These are phyloP conservation scores for Saccharomyces mikatae DNA, from an alignment of 805 yeast genomes.

Conservation along the genomic window DNA sequence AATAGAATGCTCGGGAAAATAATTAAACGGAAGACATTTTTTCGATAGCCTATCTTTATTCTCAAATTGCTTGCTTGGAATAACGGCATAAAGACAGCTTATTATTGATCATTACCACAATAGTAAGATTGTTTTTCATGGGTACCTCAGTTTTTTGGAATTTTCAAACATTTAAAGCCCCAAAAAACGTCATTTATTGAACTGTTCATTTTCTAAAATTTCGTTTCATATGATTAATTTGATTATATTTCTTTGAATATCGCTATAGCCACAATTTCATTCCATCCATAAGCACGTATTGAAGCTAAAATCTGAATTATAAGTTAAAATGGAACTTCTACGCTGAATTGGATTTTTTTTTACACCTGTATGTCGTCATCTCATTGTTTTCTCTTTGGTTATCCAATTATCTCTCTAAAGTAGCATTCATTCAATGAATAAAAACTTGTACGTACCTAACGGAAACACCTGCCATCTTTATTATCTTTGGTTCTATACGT, in stretches of 20 bases:
- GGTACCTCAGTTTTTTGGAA: too few species aligned
- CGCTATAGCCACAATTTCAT: not conserved
- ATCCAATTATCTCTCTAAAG: not conserved
- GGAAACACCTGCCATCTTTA: constrained; percentile 93
- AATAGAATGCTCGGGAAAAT: not conserved
- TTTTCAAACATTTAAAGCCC: too few species aligned
- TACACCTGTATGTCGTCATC: not conserved
- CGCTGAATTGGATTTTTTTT: not conserved
- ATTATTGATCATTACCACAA: too few species aligned
- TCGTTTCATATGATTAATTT: not conserved
- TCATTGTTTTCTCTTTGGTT: not conserved
- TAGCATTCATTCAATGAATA: not conserved
- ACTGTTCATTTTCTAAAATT: not conserved
- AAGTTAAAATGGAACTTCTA: not conserved
- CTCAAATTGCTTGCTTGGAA: not conserved
- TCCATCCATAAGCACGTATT: not conserved
- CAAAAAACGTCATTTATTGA: not conserved
- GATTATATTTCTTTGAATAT: not conserved
- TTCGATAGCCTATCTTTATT: not conserved
- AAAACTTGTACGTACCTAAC: constrained; percentile 67
- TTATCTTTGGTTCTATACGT: constrained; percentile 20
- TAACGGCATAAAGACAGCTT: too few species aligned
- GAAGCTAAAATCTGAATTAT: not conserved
- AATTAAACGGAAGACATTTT: not conserved
- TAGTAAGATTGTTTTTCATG: too few species aligned